Conservation (phyloP, 2,329 filamentous ascomycete species). For the Talaromyces albobiverticillius region DNA sequence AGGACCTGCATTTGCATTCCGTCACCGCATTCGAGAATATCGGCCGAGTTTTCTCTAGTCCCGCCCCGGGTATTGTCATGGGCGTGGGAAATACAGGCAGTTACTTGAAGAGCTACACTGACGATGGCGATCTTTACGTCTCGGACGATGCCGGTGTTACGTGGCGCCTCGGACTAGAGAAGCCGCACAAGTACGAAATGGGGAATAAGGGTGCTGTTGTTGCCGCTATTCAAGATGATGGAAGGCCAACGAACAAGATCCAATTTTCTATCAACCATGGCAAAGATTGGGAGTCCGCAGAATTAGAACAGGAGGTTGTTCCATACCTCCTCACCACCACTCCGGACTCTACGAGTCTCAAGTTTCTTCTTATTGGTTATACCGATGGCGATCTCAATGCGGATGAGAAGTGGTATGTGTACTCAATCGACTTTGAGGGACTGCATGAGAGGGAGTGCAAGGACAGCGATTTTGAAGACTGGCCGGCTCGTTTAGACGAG, state of each 20-base stretch:
- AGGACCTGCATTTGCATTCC: constrained; percentile 81
- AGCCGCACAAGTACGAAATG: constrained; percentile 93
- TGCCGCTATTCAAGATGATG: constrained; percentile 71
- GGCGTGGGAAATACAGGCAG: constrained; percentile 87
- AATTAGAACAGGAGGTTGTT: constrained; percentile 68
- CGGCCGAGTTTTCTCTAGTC: constrained; percentile 87
- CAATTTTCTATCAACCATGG: constrained; percentile 89
- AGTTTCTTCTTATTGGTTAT: constrained; percentile 74
- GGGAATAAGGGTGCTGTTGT: constrained; percentile 89
- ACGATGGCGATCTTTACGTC: constrained; percentile 75
- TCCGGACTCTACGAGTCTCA: constrained; percentile 86
- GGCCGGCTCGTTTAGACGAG: constrained; percentile 78
- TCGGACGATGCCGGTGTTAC: constrained; percentile 87
- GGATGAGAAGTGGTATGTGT: constrained; percentile 55
- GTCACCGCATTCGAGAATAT: constrained; percentile 80
- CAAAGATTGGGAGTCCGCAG: constrained; percentile 71
- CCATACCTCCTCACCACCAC: constrained; percentile 80
- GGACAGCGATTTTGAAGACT: constrained; percentile 71
- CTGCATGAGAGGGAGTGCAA: constrained; percentile 78
- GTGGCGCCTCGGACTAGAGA: constrained; percentile 71
- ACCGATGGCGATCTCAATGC: constrained; percentile 42
- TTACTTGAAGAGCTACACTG: constrained; percentile 62
- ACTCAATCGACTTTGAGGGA: constrained; percentile 78
- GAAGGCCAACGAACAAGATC: constrained; percentile 54
- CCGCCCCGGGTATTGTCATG: constrained; percentile 90